Evolutionary conservation across 1,139 yeast species (phyloP).

Genomic region (Sugiyamaella grinbergsii): DNA sequence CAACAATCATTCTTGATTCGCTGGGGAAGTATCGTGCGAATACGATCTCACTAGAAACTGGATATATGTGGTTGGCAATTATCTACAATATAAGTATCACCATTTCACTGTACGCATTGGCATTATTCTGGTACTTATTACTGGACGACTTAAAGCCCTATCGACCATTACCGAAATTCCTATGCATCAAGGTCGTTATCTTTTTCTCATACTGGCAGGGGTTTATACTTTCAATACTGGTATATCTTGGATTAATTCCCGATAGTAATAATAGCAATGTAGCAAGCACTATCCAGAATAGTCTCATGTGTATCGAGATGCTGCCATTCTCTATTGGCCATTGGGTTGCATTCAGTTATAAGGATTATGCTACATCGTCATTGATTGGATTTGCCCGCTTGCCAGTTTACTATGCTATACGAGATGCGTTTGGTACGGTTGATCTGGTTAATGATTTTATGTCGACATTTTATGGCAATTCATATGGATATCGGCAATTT

Average conservation of each 20-base stretch:
- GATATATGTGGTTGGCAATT: slow-evolving; percentile 67
- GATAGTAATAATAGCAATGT: slow-evolving; percentile 41
- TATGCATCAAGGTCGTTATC: slow-evolving; percentile 89
- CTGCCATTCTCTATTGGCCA: slow-evolving; percentile 86
- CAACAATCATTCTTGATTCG: slow-evolving; percentile 55
- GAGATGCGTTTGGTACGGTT: slow-evolving; percentile 73
- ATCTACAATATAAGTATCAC: slow-evolving; percentile 81
- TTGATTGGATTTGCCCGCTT: slow-evolving; percentile 71
- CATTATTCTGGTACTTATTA: slow-evolving; percentile 88
- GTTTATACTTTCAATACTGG: slow-evolving; percentile 50
- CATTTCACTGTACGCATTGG: slow-evolving; percentile 78
- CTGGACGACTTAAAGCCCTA: slow-evolving; percentile 74
- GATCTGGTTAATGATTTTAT: slow-evolving; percentile 80
- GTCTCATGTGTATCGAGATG: slow-evolving; percentile 79
- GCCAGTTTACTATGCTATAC: slow-evolving; percentile 59
- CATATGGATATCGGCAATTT: slow-evolving; percentile 79
- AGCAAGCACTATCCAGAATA: slow-evolving; percentile 68
- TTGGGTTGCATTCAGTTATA: slow-evolving; percentile 79
- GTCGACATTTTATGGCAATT: slow-evolving; percentile 71
- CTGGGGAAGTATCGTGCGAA: slow-evolving; percentile 51
- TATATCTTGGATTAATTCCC: slow-evolving; percentile 55
- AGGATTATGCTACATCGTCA: slow-evolving; percentile 62
- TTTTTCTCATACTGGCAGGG: slow-evolving; percentile 99
- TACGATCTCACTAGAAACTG: slow-evolving; percentile 52
- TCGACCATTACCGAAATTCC: slow-evolving; percentile 87